Evolutionary conservation across 179 eudicot species (phyloP).

Genomic region (Pouteria campechiana): DNA sequence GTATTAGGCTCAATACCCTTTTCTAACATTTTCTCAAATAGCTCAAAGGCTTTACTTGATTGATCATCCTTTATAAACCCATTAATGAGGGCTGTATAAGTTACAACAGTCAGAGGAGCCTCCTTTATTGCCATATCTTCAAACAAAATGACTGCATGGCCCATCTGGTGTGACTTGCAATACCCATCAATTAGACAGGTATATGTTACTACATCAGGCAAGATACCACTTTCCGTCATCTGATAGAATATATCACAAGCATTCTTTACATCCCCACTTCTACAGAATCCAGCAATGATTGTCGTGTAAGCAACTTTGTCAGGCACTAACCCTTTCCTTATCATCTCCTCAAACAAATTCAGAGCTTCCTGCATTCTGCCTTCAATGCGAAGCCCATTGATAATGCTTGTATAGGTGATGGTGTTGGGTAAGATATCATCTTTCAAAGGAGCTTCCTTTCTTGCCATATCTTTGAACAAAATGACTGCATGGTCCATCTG

Average conservation of each 20-base stretch:
- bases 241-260: constrained; percentile 24
- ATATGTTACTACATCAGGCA: constrained; percentile 39
- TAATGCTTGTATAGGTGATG: constrained; percentile 22
- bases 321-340: constrained; percentile 12
- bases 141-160: constrained; percentile 16
- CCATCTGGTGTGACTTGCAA: constrained; percentile 24
- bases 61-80: constrained; percentile 19
- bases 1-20: constrained; percentile 16
- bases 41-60: constrained; percentile 13
- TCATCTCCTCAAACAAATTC: constrained; percentile 24
- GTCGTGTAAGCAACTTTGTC: constrained; percentile 23
- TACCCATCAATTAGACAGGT: constrained; percentile 43
- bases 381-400: constrained; percentile 18
- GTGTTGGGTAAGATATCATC: constrained; percentile 19
- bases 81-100: constrained; percentile 25
- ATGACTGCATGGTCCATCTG: constrained; percentile 20
- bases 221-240: constrained; percentile 18
- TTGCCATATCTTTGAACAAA: constrained; percentile 26
- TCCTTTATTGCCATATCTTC: constrained; percentile 25
- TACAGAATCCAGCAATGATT: constrained; percentile 39
- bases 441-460: no score
- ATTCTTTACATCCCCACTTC: constrained; percentile 17
- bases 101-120: constrained; percentile 16
- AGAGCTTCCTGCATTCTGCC: constrained; percentile 17
- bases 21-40: constrained; percentile 25